Percentiles rank a stretch among this genome's conserved stretches.
Conservation (phyloP, 305 asterid species). For the Solanum hybrid region DNA sequence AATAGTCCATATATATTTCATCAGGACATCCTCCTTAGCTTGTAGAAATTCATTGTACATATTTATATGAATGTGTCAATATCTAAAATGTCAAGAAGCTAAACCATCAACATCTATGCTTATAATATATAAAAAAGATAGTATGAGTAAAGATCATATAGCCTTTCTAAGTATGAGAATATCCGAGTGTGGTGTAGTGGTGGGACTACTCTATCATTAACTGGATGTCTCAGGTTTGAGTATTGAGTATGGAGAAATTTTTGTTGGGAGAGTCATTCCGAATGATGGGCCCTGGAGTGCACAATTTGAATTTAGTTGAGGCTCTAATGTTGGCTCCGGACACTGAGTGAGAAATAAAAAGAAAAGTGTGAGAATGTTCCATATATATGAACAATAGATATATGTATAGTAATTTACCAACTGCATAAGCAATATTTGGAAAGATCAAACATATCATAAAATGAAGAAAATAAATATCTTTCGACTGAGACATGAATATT, state of each 20-base stretch:
- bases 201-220: background rate
- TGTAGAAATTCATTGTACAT: background rate
- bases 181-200: background rate
- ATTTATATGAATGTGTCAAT: background rate
- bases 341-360: background rate
- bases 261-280: background rate
- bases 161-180: background rate
- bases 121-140: too few relatives aligned
- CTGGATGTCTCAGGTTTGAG: accelerated
- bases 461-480: too few relatives aligned
- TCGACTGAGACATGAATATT: too few relatives aligned
- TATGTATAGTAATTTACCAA: background rate
- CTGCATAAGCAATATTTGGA: too few relatives aligned
- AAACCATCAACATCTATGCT: background rate
- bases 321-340: background rate
- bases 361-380: background rate
- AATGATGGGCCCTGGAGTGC: background rate
- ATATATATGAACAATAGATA: background rate
- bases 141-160: background rate
- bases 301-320: background rate
- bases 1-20: background rate
- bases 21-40: background rate
- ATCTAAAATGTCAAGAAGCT: background rate
- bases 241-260: background rate
- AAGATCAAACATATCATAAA: background rate